Conservation (phyloP, 352 stramenopile genomes). For the Labyrinthula sp. region DNA sequence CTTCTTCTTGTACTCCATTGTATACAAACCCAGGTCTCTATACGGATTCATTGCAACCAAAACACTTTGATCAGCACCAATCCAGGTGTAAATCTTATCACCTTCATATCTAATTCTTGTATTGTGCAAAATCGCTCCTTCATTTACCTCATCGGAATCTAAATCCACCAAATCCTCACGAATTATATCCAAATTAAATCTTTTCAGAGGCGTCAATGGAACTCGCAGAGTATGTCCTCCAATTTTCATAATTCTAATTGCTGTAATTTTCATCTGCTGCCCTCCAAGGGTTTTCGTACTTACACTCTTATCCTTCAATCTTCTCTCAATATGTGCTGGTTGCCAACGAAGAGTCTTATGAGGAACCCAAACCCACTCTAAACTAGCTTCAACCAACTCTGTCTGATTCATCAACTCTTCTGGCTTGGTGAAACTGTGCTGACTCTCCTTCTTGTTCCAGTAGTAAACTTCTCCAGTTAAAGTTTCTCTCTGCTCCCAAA, state of each 20-base stretch:
- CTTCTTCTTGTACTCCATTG: constrained; percentile 18
- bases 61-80: constrained; percentile 42
- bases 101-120: constrained; percentile 66
- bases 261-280: too few relatives aligned
- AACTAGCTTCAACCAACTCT: too few relatives aligned
- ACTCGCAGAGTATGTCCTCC: too few relatives aligned
- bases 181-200: constrained; percentile 28
- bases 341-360: constrained; percentile 29
- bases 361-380: constrained; percentile 38
- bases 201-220: too few relatives aligned
- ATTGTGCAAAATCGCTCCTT: constrained; percentile 42
- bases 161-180: constrained; percentile 41
- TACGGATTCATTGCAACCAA: constrained; percentile 48
- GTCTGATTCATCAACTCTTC: constrained; percentile 35
- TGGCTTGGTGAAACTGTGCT: constrained; percentile 34
- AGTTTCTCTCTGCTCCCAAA: constrained; percentile 23
- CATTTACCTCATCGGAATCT: constrained; percentile 36
- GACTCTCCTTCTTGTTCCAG: constrained; percentile 11
- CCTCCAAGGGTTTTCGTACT: too few relatives aligned
- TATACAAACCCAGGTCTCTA: constrained; percentile 35
- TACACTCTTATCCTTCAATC: background rate
- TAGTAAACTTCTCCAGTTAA: constrained; percentile 20
- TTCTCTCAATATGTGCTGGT: constrained; percentile 31
- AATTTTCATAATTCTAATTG: too few relatives aligned
- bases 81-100: constrained; percentile 72